Evolutionary conservation across 495 filamentous ascomycete genomes (phyloP).

Genomic region (Aspergillus steynii): DNA sequence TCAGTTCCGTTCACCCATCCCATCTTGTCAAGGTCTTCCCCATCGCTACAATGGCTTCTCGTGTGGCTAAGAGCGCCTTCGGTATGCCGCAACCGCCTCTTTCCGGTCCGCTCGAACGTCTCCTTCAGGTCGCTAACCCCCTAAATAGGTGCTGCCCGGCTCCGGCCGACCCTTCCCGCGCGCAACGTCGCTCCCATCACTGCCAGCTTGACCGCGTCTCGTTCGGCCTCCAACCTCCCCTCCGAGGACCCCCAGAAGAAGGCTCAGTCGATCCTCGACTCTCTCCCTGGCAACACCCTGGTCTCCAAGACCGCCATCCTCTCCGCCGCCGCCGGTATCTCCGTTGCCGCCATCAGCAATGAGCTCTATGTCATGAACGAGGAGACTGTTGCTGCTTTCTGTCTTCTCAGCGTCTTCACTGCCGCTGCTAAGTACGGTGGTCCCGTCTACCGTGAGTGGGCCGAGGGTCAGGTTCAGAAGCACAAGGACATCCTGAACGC

Average conservation of each 20-base stretch:
- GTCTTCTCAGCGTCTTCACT: slow-evolving; percentile 84
- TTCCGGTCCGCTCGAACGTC: slow-evolving; percentile 6
- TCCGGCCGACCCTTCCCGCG: slow-evolving; percentile 71
- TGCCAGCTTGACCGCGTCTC: slow-evolving; percentile 60
- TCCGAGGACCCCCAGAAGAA: slow-evolving; percentile 84
- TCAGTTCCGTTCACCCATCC: slow-evolving; percentile 47
- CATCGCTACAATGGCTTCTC: slow-evolving; percentile 83
- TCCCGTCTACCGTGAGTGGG: slow-evolving; percentile 90
- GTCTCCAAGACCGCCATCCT: slow-evolving; percentile 95
- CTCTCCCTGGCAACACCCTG: slow-evolving; percentile 80
- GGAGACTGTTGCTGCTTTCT: slow-evolving; percentile 89
- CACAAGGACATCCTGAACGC: slow-evolving; percentile 90
- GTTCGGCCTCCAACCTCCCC: slow-evolving; percentile 75
- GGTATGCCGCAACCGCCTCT: slow-evolving; percentile 58
- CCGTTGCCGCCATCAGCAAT: slow-evolving; percentile 95
- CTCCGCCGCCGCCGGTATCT: slow-evolving; percentile 85
- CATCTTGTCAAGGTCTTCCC: slow-evolving; percentile 34
- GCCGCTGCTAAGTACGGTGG: slow-evolving; percentile 89
- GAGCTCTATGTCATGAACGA: slow-evolving; percentile 99
- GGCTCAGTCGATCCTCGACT: slow-evolving; percentile 91
- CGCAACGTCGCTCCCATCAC: slow-evolving; percentile 72
- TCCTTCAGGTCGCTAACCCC: slow-evolving; percentile 28
- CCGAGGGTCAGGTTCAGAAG: slow-evolving; percentile 79
- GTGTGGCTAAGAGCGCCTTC: slow-evolving; percentile 86
- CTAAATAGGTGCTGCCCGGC: slow-evolving; percentile 77